phyloP scores from a whole-genome alignment of 352 stramenopile species.

The Phytopythium sindhum region DNA sequence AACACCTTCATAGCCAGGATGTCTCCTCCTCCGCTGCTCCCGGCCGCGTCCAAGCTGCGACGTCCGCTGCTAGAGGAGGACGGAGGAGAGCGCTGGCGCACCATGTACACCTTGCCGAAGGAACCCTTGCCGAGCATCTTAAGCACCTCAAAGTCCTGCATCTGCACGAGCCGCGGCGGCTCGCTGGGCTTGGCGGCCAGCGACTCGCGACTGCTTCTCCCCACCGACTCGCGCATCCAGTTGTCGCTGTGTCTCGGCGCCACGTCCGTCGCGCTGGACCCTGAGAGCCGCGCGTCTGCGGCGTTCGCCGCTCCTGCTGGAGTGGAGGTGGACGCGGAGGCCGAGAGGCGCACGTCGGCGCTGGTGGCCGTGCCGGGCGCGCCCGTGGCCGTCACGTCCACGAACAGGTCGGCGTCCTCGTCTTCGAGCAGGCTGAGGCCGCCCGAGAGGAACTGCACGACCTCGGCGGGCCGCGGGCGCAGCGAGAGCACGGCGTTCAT shows the following conservation, averaged over 20 bases:
- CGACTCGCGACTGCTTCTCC: constrained; percentile 19
- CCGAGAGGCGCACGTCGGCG: constrained; percentile 20
- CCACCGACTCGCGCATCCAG: constrained; percentile 15
- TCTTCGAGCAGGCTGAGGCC: constrained; percentile 38
- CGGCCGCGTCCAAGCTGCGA: background rate
- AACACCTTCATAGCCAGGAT: constrained; percentile 89
- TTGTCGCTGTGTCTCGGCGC: background rate
- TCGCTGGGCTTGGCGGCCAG: background rate
- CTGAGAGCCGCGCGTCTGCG: background rate
- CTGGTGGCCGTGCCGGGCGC: constrained; percentile 8
- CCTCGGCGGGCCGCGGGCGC: constrained; percentile 57
- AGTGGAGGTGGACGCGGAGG: constrained; percentile 20
- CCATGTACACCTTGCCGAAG: constrained; percentile 98
- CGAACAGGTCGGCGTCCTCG: constrained; percentile 56
- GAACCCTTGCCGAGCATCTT: constrained; percentile 97
- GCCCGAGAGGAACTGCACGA: constrained; percentile 62
- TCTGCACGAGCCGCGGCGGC: constrained; percentile 37
- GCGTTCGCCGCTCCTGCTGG: background rate
- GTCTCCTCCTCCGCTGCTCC: constrained; percentile 31
- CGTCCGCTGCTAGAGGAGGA: background rate
- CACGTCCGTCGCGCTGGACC: background rate
- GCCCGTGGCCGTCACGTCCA: constrained; percentile 30
- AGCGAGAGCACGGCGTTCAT: constrained; percentile 77
- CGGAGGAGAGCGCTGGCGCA: constrained; percentile 69
- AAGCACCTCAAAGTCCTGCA: constrained; percentile 95